Conservation (phyloP, 2,329 filamentous ascomycete genomes). For the Alternaria triticimaculans region DNA sequence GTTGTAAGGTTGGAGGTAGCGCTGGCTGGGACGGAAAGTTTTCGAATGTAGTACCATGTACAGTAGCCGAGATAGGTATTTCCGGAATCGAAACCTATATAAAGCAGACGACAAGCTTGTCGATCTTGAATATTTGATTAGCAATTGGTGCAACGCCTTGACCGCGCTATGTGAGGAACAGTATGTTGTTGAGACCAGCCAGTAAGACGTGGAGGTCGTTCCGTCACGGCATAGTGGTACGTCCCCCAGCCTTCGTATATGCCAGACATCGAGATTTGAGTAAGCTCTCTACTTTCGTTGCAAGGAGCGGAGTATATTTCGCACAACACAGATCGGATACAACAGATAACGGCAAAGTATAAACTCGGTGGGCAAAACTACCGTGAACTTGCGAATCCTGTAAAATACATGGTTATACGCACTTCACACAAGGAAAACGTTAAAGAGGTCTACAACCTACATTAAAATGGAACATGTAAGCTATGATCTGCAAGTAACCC, state of each 20-base stretch:
- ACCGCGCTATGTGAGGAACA: not conserved
- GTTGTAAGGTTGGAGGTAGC: not conserved
- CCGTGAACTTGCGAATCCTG: not conserved
- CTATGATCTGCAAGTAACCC: not conserved
- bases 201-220: not conserved
- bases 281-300: not conserved
- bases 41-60: constrained; percentile 3
- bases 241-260: not conserved
- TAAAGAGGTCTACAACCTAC: not conserved
- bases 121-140: not conserved
- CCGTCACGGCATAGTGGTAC: not conserved
- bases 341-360: not conserved
- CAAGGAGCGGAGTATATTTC: not conserved
- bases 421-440: not conserved
- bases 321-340: not conserved
- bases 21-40: not conserved
- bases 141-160: not conserved
- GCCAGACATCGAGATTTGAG: not conserved
- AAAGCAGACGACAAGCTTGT: not conserved
- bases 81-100: not conserved
- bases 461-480: not conserved
- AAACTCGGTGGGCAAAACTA: not conserved
- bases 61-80: not conserved
- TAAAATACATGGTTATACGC: not conserved
- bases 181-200: not conserved